Conservation (phyloP, 345 rosid species). For the Firmiana major region DNA sequence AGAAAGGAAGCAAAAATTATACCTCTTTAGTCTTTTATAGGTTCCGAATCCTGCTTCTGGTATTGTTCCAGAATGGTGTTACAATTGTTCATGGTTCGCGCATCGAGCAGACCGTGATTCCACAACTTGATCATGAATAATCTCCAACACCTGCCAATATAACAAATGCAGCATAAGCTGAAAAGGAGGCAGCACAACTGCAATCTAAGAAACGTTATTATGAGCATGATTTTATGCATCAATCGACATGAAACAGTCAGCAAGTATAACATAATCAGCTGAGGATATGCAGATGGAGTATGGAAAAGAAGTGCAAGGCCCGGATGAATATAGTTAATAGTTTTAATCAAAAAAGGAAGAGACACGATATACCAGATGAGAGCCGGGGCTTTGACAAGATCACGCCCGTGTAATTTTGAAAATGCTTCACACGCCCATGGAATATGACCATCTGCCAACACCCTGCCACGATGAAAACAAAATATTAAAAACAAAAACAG, state of each 20-base stretch:
- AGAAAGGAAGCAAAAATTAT: neutral
- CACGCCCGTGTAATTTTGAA: conserved; percentile 69
- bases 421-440: conserved; percentile 99
- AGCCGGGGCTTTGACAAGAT: conserved; percentile 60
- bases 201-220: neutral
- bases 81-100: conserved; percentile 63
- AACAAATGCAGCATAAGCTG: neutral
- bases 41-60: conserved; percentile 34
- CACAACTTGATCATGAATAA: conserved; percentile 69
- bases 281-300: neutral
- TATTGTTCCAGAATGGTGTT: conserved; percentile 46
- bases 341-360: neutral
- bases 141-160: conserved; percentile 72
- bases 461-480: conserved; percentile 39
- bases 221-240: neutral
- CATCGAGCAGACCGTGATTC: conserved; percentile 78
- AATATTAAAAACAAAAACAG: neutral
- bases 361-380: conserved; percentile 55
- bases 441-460: conserved; percentile 95
- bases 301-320: neutral
- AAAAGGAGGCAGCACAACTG: neutral
- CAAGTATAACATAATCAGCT: neutral
- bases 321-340: neutral
- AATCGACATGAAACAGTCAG: neutral
- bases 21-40: conserved; percentile 26